Base-by-base conservation (phyloP, 805 yeast genomes). In the Lachancea kluyveri region DNA sequence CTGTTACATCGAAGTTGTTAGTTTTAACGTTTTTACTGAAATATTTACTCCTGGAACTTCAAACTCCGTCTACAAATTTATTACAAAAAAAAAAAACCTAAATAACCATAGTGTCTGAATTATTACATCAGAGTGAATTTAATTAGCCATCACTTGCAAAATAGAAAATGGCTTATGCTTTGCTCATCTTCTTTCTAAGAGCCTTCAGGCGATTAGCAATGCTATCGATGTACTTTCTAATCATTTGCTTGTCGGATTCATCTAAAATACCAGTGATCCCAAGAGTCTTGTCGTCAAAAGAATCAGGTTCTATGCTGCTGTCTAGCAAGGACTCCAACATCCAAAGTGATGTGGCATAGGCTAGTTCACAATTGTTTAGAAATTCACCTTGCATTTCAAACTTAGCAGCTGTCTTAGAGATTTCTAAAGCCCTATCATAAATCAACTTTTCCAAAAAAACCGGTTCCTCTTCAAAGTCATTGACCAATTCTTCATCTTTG, bases 291-390 rank as follows among this genome's bases (percentile, higher is more conserved):
- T 40, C 41, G n/a, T 35, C 41, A 24, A 30, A 33, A 14, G 31
- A 31, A 21, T 50, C 56, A 15, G 43, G 49, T 13, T 57, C 62
- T 8, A 43, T 50, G 18, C 59, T 64, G 21, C 60, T 57, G 37
- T 81, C 90, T 33, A 87, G 58, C 17, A 90, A 63, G 1, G 95
- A 86, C 52, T 86, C 94, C 49, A 90, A 64, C 96, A 90, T 86
- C 96, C 96, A 90, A 31, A 90, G 74, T 0, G 96, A 79, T 0
- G 95, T 85, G 4, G 94, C 84, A 54, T 90, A 90, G 6, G 90
- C 82, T 37, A 83, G 60, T 57, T 88, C 96, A 59, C 96, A 88
- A 49, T 80, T 87, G 21, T 50, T 48, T 14, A 51, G 34, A 32
- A 45, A 42, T 34, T 75, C 80, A 26, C 83, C 83, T 24, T 70